Base-by-base conservation (phyloP, 768 basidiomycete genomes). In the Suillus sp. region DNA sequence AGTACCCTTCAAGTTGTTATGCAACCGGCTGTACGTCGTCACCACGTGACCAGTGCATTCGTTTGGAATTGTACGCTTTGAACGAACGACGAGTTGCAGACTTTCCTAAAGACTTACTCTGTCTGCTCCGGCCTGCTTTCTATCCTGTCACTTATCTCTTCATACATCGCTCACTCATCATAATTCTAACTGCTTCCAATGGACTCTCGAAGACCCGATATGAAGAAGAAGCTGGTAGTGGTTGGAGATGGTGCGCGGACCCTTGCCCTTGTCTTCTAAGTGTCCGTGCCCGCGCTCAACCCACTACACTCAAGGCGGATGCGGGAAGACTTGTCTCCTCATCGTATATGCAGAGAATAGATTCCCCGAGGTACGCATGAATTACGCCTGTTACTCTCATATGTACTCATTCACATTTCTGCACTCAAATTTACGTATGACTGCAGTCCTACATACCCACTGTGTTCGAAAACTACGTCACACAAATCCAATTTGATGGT, bases 341-440 rank as follows among this genome's bases (percentile, higher is more conserved):
- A 97, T 97, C 71, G 95, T 96, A 42, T 97, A 97, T 72, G 95
- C 95, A 27, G 93, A 96, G 78, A 97, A 96, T 75, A 86, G 95
- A 45, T 97, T 96, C 72, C 95, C 95, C 50, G 95, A 96, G 85
- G 94, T 96, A 79, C 73, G 84, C 72, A 63, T 64, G 69, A 57
- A 35, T 64, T 58, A 9, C 50, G 13, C 37, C 35, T 38, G 51
- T 59, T 57, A 59, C 53, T 51, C 38, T 64, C 43, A 62, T n/a
- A 34, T 56, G 25, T 27, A 38, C 55, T 56, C 55, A 56, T 64
- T 61, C 57, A 56, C 25, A 35, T 35, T 35, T 55, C 5, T 22
- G 7, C 35, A 55, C 34, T 22, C 54, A 14, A 22, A 55, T 54
- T 54, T 11, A 14, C 35, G 34, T 13, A 27, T 27, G 22, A 27